Base-by-base conservation (phyloP, 768 basidiomycete species). In the Russula dissimulans region DNA sequence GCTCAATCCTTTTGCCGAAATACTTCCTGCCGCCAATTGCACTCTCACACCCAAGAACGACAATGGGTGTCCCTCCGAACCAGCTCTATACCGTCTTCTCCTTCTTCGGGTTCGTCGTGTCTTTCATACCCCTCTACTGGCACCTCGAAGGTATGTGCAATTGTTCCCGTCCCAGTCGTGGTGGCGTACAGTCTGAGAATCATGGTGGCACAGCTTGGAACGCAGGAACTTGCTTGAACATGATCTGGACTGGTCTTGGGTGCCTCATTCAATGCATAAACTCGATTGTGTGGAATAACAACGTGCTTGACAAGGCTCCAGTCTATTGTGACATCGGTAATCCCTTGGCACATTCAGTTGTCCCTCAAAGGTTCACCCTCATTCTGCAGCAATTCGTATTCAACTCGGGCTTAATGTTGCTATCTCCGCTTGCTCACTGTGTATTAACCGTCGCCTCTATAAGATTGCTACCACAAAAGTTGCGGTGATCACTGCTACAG, bases 141-240 rank as follows among this genome's bases (percentile, higher is more conserved):
- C 83, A 84, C 69, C 70, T 82, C 43, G 74, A 81, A 74, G 77
- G 75, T 68, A 31, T 4, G 59, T 49, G 5, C 17, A 29, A 14
- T 7, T 38, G 12, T 38, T 38, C 1, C 17, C 9, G 2, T 26
- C 22, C 22, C 1, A 26, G 22, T 26, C 4, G 18, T 1, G 5
- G 34, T 17, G 4, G 15, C 29, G 26, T 14, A n/a, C 11, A 2
- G 36, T 15, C 31, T 48, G 47, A 54, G 4, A 29, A 29, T 44
- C 3, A 15, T 26, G 22, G 10, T 41, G 5, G 11, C 36, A 14
- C 39, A 76, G 84, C 84, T 31, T 83, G 82, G 80, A 86, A 88
- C 68, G 77, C 82, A 12, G 87, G 86, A 32, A 89, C 89, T 12
- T 83, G 88, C 61, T 72, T 83, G 44, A 85, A 81, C 74, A 90